Conservation (phyloP, 78 protist genomes). For the Speleostelium caveatum region DNA sequence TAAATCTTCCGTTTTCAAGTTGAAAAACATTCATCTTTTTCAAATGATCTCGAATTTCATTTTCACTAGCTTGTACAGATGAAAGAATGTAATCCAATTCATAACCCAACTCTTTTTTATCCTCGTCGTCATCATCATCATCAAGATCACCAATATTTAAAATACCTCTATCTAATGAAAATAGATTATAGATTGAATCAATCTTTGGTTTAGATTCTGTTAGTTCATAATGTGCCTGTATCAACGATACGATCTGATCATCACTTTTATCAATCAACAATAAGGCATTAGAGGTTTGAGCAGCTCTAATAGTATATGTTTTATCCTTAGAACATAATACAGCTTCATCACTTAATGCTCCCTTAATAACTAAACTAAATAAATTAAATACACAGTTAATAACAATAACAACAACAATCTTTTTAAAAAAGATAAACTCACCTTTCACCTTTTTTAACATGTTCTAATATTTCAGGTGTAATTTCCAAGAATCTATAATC, state of each 20-base stretch:
- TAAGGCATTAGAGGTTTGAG: constrained; percentile 56
- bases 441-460: constrained; percentile 27
- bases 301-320: constrained; percentile 40
- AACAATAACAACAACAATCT: too few species aligned
- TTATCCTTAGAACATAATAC: constrained; percentile 54
- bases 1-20: not conserved
- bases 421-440: not conserved
- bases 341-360: constrained; percentile 43
- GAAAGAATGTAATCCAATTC: not conserved
- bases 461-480: constrained; percentile 39
- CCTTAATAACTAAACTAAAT: constrained; percentile 35
- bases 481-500: constrained; percentile 31
- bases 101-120: not conserved
- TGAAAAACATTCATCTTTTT: not conserved
- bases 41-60: constrained; percentile 21
- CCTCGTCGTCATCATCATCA: not conserved
- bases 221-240: constrained; percentile 46
- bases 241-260: not conserved
- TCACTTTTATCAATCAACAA: constrained; percentile 14
- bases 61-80: constrained; percentile 25
- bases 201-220: constrained; percentile 54
- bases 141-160: constrained; percentile 1
- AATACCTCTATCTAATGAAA: not conserved
- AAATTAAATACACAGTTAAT: not conserved
- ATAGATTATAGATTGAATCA: not conserved